Evolutionary conservation across 2,329 filamentous ascomycete genomes (phyloP).

Genomic region (Pestalotiopsis sp.): DNA sequence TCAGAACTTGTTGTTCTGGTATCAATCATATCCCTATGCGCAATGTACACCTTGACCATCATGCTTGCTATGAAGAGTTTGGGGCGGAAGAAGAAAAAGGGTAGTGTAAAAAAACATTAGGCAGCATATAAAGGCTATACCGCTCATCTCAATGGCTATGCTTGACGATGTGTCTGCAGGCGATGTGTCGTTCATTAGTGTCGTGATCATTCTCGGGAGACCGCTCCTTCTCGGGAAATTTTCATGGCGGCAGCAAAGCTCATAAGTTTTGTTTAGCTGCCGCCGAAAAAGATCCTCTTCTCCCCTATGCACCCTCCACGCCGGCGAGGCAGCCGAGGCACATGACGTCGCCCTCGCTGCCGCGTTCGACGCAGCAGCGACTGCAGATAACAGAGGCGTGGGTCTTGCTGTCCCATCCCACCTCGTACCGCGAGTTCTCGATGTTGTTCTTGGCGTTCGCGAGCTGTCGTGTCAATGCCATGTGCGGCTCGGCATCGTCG

Average conservation of each 20-base stretch:
- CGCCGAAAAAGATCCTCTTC: neutral
- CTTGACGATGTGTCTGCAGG: neutral
- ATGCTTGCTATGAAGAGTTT: too few relatives aligned
- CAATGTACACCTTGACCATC: too few relatives aligned
- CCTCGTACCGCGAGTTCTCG: conserved; percentile 32
- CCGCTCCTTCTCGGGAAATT: neutral
- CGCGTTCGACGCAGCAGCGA: conserved; percentile 68
- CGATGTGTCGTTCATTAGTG: neutral
- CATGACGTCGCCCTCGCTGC: conserved; percentile 65
- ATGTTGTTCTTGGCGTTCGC: conserved; percentile 13
- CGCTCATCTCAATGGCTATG: neutral
- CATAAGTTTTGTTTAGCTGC: neutral
- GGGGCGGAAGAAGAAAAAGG: too few relatives aligned
- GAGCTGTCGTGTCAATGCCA: conserved; percentile 12
- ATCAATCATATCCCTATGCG: too few relatives aligned
- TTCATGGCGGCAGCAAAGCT: neutral
- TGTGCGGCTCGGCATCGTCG: conserved; percentile 15
- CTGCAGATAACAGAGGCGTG: conserved; percentile 65
- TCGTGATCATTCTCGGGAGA: neutral
- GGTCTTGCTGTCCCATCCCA: conserved; percentile 34
- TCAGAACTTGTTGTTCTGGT: neutral
- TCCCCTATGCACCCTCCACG: conserved; percentile 36
- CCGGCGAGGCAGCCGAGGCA: conserved; percentile 64
- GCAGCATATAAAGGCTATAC: neutral
- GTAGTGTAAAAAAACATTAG: too few relatives aligned